These are phyloP conservation scores for Spinellus fusiger DNA, from an alignment of 192 early-diverging fungal species.

Conservation along the genomic window DNA sequence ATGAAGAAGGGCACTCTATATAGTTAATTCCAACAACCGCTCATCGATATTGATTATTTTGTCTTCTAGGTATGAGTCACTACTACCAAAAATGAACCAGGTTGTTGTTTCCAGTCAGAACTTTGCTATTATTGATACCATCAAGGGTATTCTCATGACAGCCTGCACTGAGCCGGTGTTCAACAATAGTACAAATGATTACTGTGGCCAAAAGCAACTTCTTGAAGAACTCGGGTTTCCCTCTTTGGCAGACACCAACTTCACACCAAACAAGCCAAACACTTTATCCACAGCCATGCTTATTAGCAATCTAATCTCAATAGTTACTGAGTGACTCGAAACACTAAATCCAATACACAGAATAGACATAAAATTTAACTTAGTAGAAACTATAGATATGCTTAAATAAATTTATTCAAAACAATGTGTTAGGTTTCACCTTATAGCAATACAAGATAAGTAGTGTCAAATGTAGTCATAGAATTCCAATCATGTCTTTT, in stretches of 20 bases:
- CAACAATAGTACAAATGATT: slow-evolving; percentile 14
- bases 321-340: background rate
- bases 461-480: too few species aligned
- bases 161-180: slow-evolving; percentile 33
- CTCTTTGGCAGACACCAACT: slow-evolving; percentile 24
- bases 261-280: slow-evolving; percentile 2
- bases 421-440: too few species aligned
- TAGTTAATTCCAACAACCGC: background rate
- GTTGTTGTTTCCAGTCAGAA: slow-evolving; percentile 59
- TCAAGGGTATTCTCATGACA: slow-evolving; percentile 61
- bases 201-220: slow-evolving; percentile 34
- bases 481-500: too few species aligned
- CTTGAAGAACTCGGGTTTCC: slow-evolving; percentile 42
- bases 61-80: slow-evolving; percentile 51
- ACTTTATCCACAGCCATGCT: background rate
- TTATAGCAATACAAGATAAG: too few species aligned
- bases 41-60: background rate
- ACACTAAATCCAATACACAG: too few species aligned
- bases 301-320: background rate
- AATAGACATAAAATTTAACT: too few species aligned
- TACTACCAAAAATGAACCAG: slow-evolving; percentile 62
- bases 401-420: too few species aligned
- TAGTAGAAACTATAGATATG: too few species aligned
- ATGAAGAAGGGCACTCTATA: too few species aligned
- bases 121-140: slow-evolving; percentile 49